phyloP scores from a whole-genome alignment of 805 yeast genomes.

The Soucietia sequanensis region DNA sequence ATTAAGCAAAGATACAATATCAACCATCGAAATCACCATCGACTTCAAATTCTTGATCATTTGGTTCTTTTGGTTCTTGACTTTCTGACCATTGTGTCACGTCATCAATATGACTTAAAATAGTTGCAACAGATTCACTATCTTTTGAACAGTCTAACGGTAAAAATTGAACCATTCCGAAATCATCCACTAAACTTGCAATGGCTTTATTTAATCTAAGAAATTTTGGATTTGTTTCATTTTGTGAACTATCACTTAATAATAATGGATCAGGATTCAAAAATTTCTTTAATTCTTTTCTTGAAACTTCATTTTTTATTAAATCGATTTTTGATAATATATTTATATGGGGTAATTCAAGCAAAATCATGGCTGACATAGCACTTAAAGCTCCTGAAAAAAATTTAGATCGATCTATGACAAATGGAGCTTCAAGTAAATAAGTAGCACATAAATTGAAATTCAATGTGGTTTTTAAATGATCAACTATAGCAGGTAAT shows the following conservation, averaged over 20 bases:
- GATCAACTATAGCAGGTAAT: conserved; percentile 83
- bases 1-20: no score
- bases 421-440: conserved; percentile 89
- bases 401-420: conserved; percentile 85
- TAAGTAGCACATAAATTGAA: conserved; percentile 92
- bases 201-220: conserved; percentile 73
- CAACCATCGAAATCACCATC: conserved; percentile 48
- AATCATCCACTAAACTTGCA: conserved; percentile 91
- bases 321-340: conserved; percentile 84
- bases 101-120: conserved; percentile 90
- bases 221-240: conserved; percentile 55
- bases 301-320: conserved; percentile 73
- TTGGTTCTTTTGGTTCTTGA: conserved; percentile 96
- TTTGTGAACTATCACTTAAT: conserved; percentile 50
- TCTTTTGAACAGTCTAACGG: conserved; percentile 75
- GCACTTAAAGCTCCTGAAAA: conserved; percentile 95
- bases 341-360: conserved; percentile 94
- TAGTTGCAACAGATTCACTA: conserved; percentile 74
- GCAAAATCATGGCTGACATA: conserved; percentile 95
- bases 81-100: conserved; percentile 96
- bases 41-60: conserved; percentile 61
- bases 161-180: conserved; percentile 97
- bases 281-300: conserved; percentile 75
- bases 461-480: conserved; percentile 73
- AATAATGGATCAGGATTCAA: conserved; percentile 90